Evolutionary conservation across 495 filamentous ascomycete genomes (phyloP).

Genomic region (Trichoderma erinaceum): DNA sequence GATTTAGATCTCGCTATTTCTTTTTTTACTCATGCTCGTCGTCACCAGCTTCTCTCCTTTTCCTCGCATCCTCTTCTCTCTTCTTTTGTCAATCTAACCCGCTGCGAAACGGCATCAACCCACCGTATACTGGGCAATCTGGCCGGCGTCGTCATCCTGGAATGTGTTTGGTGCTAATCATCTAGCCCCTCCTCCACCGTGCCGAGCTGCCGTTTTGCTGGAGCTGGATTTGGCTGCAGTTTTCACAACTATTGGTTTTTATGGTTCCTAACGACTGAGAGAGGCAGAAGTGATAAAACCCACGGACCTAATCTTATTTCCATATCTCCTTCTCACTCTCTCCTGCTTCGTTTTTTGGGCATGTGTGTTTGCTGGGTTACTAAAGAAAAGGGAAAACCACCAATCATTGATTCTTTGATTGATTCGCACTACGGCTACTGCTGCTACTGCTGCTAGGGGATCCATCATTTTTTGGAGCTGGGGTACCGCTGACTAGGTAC

Average conservation of each 20-base stretch:
- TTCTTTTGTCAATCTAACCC: background rate
- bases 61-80: background rate
- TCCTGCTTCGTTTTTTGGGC: too few relatives aligned
- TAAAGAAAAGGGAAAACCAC: too few relatives aligned
- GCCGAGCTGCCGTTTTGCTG: constrained; percentile 9
- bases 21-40: background rate
- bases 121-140: background rate
- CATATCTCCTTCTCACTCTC: too few relatives aligned
- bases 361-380: too few relatives aligned
- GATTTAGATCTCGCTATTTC: background rate
- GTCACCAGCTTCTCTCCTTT: background rate
- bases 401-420: too few relatives aligned
- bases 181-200: background rate
- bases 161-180: background rate
- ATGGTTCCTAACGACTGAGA: background rate
- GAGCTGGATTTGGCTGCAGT: background rate
- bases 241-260: background rate
- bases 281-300: background rate
- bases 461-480: background rate
- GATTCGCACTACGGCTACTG: too few relatives aligned
- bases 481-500: background rate
- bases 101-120: background rate
- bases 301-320: too few relatives aligned
- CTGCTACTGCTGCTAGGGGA: too few relatives aligned
- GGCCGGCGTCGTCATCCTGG: background rate